phyloP scores from a whole-genome alignment of 192 early-diverging fungal species.

The Coemansia sp. region DNA sequence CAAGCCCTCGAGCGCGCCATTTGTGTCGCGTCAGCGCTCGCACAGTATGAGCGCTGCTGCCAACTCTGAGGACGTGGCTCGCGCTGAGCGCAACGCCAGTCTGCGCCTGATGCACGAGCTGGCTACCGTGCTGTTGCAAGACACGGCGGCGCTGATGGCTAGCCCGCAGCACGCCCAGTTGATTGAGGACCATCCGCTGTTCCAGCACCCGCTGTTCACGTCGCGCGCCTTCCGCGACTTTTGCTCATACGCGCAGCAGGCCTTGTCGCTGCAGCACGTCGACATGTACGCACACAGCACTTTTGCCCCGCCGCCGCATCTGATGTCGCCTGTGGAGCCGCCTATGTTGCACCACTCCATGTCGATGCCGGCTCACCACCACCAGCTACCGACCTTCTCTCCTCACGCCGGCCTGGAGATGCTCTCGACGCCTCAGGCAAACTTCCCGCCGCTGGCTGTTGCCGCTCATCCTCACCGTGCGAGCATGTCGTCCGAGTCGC shows the following conservation, averaged over 20 bases:
- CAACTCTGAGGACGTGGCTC: constrained; percentile 50
- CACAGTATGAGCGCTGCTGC: constrained; percentile 49
- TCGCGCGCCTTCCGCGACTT: constrained; percentile 58
- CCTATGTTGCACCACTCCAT: not conserved
- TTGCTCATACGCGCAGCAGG: constrained; percentile 45
- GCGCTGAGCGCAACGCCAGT: constrained; percentile 50
- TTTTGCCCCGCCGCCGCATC: constrained; percentile 15
- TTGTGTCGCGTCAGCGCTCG: constrained; percentile 47
- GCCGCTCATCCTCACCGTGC: constrained; percentile 21
- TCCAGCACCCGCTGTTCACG: constrained; percentile 48
- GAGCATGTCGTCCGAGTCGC: constrained; percentile 26
- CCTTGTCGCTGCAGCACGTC: constrained; percentile 49
- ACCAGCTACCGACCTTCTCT: constrained; percentile 1
- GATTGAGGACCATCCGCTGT: constrained; percentile 40
- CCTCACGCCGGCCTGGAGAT: constrained; percentile 8
- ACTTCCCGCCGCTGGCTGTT: constrained; percentile 7
- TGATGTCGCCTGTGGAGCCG: constrained; percentile 3
- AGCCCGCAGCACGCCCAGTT: constrained; percentile 36
- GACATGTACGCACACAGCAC: constrained; percentile 24
- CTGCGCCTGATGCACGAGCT: constrained; percentile 56
- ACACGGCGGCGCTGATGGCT: constrained; percentile 49
- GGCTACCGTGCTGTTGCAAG: constrained; percentile 51
- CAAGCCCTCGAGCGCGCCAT: constrained; percentile 14
- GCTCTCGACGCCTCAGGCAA: not conserved
- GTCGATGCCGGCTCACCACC: constrained; percentile 6